These are phyloP conservation scores for Vicia faba DNA, from an alignment of 306 rosid genomes.

Conservation along the genomic window DNA sequence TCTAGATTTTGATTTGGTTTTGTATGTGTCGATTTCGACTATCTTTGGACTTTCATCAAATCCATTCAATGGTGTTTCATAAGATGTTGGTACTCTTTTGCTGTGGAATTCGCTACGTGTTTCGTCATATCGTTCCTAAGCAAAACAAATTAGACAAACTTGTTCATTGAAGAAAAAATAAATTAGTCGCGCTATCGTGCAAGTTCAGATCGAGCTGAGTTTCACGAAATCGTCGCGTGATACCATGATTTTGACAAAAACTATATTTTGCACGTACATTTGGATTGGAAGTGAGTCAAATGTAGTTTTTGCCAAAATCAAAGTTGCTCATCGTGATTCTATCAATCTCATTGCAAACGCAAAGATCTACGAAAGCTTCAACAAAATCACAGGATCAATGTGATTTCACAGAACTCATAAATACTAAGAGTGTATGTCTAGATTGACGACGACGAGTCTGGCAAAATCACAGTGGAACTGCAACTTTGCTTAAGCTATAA, in stretches of 20 bases:
- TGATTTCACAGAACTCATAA: not conserved
- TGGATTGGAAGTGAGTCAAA: not conserved
- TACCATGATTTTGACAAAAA: not conserved
- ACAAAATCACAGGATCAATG: not conserved
- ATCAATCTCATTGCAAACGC: not conserved
- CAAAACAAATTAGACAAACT: not conserved
- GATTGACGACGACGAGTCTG: too few species aligned
- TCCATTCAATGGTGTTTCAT: constrained; percentile 55
- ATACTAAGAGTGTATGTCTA: too few species aligned
- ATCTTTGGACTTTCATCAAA: constrained; percentile 80
- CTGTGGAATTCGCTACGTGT: constrained; percentile 78
- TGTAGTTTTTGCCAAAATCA: not conserved
- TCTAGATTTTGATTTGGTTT: constrained; percentile 66
- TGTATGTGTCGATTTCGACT: constrained; percentile 86
- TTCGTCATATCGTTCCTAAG: constrained; percentile 78
- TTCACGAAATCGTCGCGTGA: not conserved
- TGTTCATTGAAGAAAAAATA: not conserved
- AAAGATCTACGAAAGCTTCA: not conserved
- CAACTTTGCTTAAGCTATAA: too few species aligned
- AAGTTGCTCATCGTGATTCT: not conserved
- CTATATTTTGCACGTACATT: not conserved
- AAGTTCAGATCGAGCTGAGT: not conserved
- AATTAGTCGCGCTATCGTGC: not conserved
- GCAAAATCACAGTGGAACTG: too few species aligned
- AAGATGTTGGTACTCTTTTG: constrained; percentile 62